phyloP scores from a whole-genome alignment of 495 filamentous ascomycete species.

The Neurospora africana region DNA sequence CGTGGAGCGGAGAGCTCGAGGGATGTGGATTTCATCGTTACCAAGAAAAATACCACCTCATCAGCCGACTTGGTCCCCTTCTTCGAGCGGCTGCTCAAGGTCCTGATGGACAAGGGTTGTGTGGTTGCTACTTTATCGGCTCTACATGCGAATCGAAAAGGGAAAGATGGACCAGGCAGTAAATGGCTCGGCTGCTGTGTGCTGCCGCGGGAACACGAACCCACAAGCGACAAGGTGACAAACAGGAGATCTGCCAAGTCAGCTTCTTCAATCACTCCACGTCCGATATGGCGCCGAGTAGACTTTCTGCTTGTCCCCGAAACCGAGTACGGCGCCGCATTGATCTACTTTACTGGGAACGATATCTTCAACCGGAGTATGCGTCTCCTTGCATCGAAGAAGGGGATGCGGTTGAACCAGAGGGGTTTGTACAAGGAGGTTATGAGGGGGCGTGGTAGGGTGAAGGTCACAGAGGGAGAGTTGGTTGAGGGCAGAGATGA shows the following conservation, averaged over 20 bases:
- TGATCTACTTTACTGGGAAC: conserved; percentile 94
- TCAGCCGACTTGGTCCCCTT: conserved; percentile 53
- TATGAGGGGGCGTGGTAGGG: conserved; percentile 45
- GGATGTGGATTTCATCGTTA: conserved; percentile 83
- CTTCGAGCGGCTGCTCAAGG: conserved; percentile 53
- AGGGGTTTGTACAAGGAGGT: conserved; percentile 69
- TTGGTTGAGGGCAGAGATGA: conserved; percentile 71
- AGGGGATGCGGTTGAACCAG: conserved; percentile 81
- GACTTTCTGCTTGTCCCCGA: conserved; percentile 82
- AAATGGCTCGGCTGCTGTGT: conserved; percentile 88
- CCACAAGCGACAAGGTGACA: conserved; percentile 1
- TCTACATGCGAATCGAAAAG: conserved; percentile 16
- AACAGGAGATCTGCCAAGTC: background rate
- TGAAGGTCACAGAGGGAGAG: conserved; percentile 60
- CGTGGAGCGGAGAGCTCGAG: conserved; percentile 63
- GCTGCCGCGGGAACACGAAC: conserved; percentile 33
- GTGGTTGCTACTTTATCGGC: conserved; percentile 38
- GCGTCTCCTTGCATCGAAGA: conserved; percentile 70
- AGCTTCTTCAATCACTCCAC: background rate
- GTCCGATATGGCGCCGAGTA: conserved; percentile 61
- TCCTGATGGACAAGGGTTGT: conserved; percentile 51
- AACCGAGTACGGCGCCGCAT: conserved; percentile 70
- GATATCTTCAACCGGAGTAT: conserved; percentile 94
- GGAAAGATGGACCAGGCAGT: conserved; percentile 33
- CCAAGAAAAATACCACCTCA: conserved; percentile 50